Percentiles rank a stretch among this genome's conserved stretches.
These are phyloP conservation scores for Globisporangium irregulare DNA, from an alignment of 352 stramenopile species.

Conservation along the genomic window DNA sequence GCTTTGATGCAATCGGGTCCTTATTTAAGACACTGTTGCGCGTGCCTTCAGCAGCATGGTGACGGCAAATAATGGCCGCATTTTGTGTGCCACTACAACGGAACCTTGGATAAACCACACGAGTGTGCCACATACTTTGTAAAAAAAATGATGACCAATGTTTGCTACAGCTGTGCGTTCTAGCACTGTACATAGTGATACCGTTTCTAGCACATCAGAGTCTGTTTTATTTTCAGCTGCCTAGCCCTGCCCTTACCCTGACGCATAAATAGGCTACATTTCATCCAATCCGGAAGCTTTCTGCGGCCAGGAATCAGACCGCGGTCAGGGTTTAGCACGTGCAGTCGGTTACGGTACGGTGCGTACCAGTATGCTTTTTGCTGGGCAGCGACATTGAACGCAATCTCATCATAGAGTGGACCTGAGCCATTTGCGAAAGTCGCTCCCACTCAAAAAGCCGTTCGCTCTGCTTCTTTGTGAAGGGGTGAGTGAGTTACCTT, in stretches of 20 bases:
- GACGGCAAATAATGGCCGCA: too few relatives aligned
- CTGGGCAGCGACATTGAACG: neutral
- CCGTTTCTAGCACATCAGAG: neutral
- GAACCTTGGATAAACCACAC: too few relatives aligned
- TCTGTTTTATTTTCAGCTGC: neutral
- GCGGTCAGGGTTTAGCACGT: neutral
- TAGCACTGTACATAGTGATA: neutral
- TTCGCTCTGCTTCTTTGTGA: neutral
- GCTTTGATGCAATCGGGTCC: too few relatives aligned
- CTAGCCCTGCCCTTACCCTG: neutral
- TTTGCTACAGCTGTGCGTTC: too few relatives aligned
- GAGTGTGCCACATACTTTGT: too few relatives aligned
- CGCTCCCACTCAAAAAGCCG: neutral
- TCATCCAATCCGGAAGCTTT: neutral
- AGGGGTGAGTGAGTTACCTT: too few relatives aligned
- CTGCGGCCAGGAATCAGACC: neutral
- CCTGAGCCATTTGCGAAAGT: neutral
- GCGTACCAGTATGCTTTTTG: neutral
- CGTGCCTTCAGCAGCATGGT: too few relatives aligned
- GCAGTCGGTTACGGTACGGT: neutral
- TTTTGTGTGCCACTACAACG: too few relatives aligned
- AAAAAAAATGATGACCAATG: too few relatives aligned
- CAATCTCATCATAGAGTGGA: neutral
- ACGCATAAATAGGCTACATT: neutral
- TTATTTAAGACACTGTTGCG: too few relatives aligned